phyloP scores from a whole-genome alignment of 2,329 filamentous ascomycete genomes.

The Sphaerulina musiva region DNA sequence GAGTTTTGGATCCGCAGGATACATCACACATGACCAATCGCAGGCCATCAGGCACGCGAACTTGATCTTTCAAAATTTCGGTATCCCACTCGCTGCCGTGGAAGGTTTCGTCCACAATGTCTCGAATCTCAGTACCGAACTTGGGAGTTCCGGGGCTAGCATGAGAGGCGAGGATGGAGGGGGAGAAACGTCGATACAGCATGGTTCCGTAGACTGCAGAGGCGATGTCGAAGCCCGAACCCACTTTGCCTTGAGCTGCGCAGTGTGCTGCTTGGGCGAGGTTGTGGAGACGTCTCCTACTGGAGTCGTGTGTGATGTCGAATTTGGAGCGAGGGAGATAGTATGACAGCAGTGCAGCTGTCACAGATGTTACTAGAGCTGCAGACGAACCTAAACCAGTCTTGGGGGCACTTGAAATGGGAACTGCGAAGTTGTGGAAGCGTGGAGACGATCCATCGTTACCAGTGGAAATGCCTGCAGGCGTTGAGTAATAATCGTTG shows the following conservation, averaged over 20 bases:
- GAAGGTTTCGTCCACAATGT: constrained; percentile 57
- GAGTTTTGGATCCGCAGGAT: constrained; percentile 86
- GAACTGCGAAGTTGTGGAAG: constrained; percentile 73
- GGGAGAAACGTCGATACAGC: constrained; percentile 87
- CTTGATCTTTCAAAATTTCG: constrained; percentile 62
- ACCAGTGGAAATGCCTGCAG: constrained; percentile 35
- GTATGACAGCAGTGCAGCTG: constrained; percentile 67
- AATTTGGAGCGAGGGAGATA: constrained; percentile 57
- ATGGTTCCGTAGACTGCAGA: constrained; percentile 88
- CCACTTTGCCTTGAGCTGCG: constrained; percentile 92
- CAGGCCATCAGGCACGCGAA: constrained; percentile 65
- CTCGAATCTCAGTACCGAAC: constrained; percentile 61
- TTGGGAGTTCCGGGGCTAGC: constrained; percentile 59
- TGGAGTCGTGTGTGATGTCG: constrained; percentile 49
- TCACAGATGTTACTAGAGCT: constrained; percentile 83
- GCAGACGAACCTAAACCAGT: constrained; percentile 93
- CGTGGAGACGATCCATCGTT: constrained; percentile 34
- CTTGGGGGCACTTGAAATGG: constrained; percentile 76
- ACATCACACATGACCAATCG: constrained; percentile 91
- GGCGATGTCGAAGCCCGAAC: constrained; percentile 91
- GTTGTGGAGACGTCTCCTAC: constrained; percentile 69
- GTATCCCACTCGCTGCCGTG: constrained; percentile 63
- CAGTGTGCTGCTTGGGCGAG: constrained; percentile 90
- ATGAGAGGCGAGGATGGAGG: constrained; percentile 60
- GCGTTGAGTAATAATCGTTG: constrained; percentile 90